Evolutionary conservation across 2,329 filamentous ascomycete species (phyloP), one percentile per base, ranked within the genome.

Genomic region (Escovopsis weberi): DNA sequence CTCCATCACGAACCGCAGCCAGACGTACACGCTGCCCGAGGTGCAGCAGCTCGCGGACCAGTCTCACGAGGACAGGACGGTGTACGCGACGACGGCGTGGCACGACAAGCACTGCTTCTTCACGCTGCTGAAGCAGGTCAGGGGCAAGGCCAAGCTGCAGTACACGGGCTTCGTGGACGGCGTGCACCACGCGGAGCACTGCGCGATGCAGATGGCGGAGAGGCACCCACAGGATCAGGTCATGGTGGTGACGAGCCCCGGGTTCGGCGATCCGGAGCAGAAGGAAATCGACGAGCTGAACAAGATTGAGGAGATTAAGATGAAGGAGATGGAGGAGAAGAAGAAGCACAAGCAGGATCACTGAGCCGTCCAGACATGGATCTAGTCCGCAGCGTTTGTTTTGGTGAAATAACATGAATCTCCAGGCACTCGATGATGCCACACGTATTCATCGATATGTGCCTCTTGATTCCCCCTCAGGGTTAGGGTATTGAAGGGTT

Each of bases 61-160:
- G 39, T 28, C 39, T 8, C 26, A 26, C 15, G 39, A 40, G 28
- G 2, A 30, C 28, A 26, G 39, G 33, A 6, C 33, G 39, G 39
- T 30, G 12, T 40, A 28, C 26, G 39, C 39, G 30, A 40, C 39
- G 11, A 40, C 33, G 23, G 26, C 32, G 39, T 40, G 39, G 39
- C 39, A 40, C 33, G 39, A 40, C 30, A 40, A 40, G 39, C 39
- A 40, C 33, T 40, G 39, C 39, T 40, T 40, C 30, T 40, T 40
- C 33, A 40, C 39, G 39, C 30, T 40, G 39, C 23, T 40, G 28
- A 40, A 40, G 39, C 39, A 40, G 33, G 39, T 26, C n/a, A 26
- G 39, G 18, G 39, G 39, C 39, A 40, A 33, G 39, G 26, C 39
- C 28, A 40, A 40, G 39, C 32, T 40, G 39, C 39, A 40, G 33